These are phyloP conservation scores for Metschnikowia colocasiae DNA, from an alignment of 805 yeast genomes.

Conservation along the genomic window DNA sequence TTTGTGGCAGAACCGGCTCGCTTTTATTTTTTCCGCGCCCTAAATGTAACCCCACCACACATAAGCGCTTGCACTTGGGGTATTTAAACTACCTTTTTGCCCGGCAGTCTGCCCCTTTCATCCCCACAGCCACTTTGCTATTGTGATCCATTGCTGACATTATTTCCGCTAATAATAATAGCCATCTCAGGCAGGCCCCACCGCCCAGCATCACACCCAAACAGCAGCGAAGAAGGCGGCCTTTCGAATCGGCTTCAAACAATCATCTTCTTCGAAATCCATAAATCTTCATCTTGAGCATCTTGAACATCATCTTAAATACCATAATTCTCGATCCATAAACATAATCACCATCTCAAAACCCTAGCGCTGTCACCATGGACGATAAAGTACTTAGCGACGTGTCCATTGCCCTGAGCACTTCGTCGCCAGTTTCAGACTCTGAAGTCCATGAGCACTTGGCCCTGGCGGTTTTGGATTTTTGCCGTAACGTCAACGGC, in stretches of 20 bases:
- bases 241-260: background rate
- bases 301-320: too few species aligned
- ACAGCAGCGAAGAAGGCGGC: background rate
- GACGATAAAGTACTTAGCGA: constrained; percentile 7
- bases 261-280: too few species aligned
- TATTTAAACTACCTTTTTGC: background rate
- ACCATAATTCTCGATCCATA: too few species aligned
- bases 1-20: background rate
- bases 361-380: background rate
- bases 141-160: background rate
- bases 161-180: background rate
- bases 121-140: background rate
- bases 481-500: constrained; percentile 3
- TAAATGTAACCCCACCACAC: constrained; percentile 4
- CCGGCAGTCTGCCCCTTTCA: background rate
- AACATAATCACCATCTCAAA: too few species aligned
- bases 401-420: constrained; percentile 11
- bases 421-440: constrained; percentile 7
- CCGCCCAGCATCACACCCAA: background rate
- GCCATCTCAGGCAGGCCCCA: background rate
- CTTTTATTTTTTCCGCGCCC: background rate
- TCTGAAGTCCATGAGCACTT: constrained; percentile 5
- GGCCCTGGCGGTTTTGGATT: constrained; percentile 10
- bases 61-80: background rate
- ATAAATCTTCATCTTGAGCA: too few species aligned